Evolutionary conservation across 2,329 filamentous ascomycete species (phyloP).

Genomic region (Xylaria sp.): DNA sequence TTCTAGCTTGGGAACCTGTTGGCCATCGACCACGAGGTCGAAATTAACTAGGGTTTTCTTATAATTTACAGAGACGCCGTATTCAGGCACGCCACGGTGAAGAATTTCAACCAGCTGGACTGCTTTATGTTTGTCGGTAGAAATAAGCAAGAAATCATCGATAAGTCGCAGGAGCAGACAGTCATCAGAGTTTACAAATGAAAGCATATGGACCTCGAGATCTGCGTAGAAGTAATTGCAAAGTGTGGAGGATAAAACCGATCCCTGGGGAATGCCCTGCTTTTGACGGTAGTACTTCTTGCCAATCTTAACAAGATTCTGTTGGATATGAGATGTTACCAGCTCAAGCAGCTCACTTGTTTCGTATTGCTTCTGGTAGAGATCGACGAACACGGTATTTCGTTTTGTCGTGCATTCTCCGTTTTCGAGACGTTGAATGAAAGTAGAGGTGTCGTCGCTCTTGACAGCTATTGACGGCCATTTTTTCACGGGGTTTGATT

Average conservation of each 20-base stretch:
- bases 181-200: conserved; percentile 69
- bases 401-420: conserved; percentile 59
- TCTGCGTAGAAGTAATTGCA: conserved; percentile 98
- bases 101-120: conserved; percentile 79
- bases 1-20: conserved; percentile 61
- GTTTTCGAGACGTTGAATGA: conserved; percentile 59
- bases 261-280: conserved; percentile 91
- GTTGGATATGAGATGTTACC: conserved; percentile 80
- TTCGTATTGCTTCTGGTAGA: conserved; percentile 67
- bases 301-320: conserved; percentile 88
- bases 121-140: conserved; percentile 73
- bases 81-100: conserved; percentile 80
- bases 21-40: conserved; percentile 67
- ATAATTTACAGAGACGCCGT: conserved; percentile 81
- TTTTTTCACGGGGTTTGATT: conserved; percentile 56
- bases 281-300: conserved; percentile 90
- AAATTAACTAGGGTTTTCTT: conserved; percentile 90
- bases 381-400: conserved; percentile 82
- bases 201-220: conserved; percentile 76
- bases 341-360: conserved; percentile 73
- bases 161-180: conserved; percentile 83
- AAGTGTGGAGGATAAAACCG: conserved; percentile 83
- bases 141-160: conserved; percentile 94
- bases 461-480: conserved; percentile 66
- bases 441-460: conserved; percentile 54